phyloP scores from a whole-genome alignment of 495 filamentous ascomycete genomes.

The Podospora anserina region DNA sequence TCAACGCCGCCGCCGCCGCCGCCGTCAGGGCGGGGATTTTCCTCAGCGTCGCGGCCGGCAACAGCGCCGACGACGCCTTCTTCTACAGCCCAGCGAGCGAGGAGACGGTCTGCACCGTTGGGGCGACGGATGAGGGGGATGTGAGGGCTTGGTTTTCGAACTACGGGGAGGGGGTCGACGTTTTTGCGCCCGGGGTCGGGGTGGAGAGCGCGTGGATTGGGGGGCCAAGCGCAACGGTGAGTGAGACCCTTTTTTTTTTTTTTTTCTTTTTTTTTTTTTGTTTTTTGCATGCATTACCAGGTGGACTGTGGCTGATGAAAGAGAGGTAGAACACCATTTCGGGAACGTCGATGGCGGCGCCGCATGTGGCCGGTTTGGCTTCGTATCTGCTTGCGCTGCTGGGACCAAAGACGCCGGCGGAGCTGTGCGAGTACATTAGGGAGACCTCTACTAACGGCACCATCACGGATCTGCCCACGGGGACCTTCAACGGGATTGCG shows the following conservation, averaged over 20 bases:
- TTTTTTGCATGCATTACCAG: too few relatives aligned
- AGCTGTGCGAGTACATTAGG: constrained; percentile 41
- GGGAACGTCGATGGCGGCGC: constrained; percentile 64
- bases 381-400: constrained; percentile 54
- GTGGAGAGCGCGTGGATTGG: constrained; percentile 58
- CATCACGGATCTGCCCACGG: constrained; percentile 37
- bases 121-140: constrained; percentile 48
- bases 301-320: neutral
- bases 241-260: constrained; percentile 5
- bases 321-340: constrained; percentile 54
- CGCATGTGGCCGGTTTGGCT: constrained; percentile 59
- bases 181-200: constrained; percentile 58
- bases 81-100: constrained; percentile 54
- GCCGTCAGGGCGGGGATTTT: constrained; percentile 50
- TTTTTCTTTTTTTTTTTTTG: too few relatives aligned
- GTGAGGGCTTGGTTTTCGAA: constrained; percentile 58
- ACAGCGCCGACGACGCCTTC: constrained; percentile 42
- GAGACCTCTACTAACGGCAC: constrained; percentile 35
- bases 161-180: constrained; percentile 57
- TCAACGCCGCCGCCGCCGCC: constrained; percentile 51
- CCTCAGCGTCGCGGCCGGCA: constrained; percentile 54
- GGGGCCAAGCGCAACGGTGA: constrained; percentile 42
- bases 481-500: constrained; percentile 46
- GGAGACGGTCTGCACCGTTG: constrained; percentile 56
- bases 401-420: constrained; percentile 42